Evolutionary conservation across 306 rosid species (phyloP), one percentile per base, ranked within the genome.

Genomic region (Luffa aegyptiaca): DNA sequence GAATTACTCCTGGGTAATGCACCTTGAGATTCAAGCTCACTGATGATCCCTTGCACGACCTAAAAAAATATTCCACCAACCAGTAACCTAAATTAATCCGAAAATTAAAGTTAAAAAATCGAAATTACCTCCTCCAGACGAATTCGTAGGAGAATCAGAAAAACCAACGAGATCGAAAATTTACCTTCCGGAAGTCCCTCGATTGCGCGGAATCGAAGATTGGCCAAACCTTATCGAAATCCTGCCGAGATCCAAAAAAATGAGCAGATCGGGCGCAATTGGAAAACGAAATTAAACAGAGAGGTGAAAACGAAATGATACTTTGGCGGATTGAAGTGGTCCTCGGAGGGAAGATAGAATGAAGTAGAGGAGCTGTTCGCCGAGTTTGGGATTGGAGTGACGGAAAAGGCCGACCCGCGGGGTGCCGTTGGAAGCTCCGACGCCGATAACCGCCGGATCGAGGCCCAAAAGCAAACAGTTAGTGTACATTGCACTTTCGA

Each of bases 1-100:
- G 98, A 93, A 92, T 95, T 95, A 84, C 99, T 96, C 83, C 96
- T 89, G 3, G 99, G 99, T 81, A 96, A 92, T 45, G 97, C 98
- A 37, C 97, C 98, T 86, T 93, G 99, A n/a, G 99, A 93, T 88
- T 96, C 99, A 2, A 96, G 98, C 94, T 96, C 98, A 37, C 98
- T 90, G 73, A 96, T 96, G 42, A 96, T 90, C 87, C 88, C 97
- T 89, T 93, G 99, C 89, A 96, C 99, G 62, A 89, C 98, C 99
- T 94, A 74, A 14, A 51, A 33, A 51, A 74, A 74, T 18, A 74
- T 58, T 41, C 77, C 82, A 82, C 12, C 83, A 79, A 79, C 36
- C 56, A 76, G 73, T 53, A 84, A 16, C 58, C 56, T 58, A 39
- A 62, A 21, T 77, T 13, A 33, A 35, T 66, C 82, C 76, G 48